Conservation (phyloP, 108 stramenopile species). For the Cyclostephanos invisitatus region DNA sequence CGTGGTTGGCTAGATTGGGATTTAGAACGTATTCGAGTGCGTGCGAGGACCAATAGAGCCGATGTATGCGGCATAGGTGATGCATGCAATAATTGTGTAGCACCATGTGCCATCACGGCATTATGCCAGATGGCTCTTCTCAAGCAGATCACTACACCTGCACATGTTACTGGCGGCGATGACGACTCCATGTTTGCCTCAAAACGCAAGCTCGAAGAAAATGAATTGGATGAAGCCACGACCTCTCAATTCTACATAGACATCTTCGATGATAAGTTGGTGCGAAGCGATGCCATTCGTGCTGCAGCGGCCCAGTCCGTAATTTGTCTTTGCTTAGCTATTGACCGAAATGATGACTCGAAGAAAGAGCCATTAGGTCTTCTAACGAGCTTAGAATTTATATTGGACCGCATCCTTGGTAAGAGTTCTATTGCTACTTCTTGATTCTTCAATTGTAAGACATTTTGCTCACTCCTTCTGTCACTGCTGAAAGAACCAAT, state of each 20-base stretch:
- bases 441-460: background rate
- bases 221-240: slow-evolving; percentile 39
- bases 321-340: slow-evolving; percentile 77
- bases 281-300: slow-evolving; percentile 64
- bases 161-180: slow-evolving; percentile 2
- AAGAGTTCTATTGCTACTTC: slow-evolving; percentile 1
- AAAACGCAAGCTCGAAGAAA: slow-evolving; percentile 27
- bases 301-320: slow-evolving; percentile 87
- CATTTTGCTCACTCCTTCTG: background rate
- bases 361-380: slow-evolving; percentile 61
- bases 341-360: slow-evolving; percentile 64
- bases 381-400: slow-evolving; percentile 70
- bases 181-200: slow-evolving; percentile 10
- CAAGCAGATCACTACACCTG: slow-evolving; percentile 68
- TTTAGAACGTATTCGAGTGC: slow-evolving; percentile 67
- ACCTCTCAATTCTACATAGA: slow-evolving; percentile 69
- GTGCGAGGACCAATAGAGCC: slow-evolving; percentile 44
- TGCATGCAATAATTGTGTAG: slow-evolving; percentile 59
- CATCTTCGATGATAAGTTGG: slow-evolving; percentile 59
- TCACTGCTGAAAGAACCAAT: slow-evolving; percentile 29
- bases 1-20: slow-evolving; percentile 86
- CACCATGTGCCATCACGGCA: slow-evolving; percentile 81
- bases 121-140: slow-evolving; percentile 75
- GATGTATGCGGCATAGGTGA: slow-evolving; percentile 60
- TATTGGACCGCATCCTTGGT: slow-evolving; percentile 72